A percentile compares a stretch with the other conserved stretches of the same genome.
These are phyloP conservation scores for Sambucus nigra DNA, from an alignment of 129 eudicot genomes.

Conservation along the genomic window DNA sequence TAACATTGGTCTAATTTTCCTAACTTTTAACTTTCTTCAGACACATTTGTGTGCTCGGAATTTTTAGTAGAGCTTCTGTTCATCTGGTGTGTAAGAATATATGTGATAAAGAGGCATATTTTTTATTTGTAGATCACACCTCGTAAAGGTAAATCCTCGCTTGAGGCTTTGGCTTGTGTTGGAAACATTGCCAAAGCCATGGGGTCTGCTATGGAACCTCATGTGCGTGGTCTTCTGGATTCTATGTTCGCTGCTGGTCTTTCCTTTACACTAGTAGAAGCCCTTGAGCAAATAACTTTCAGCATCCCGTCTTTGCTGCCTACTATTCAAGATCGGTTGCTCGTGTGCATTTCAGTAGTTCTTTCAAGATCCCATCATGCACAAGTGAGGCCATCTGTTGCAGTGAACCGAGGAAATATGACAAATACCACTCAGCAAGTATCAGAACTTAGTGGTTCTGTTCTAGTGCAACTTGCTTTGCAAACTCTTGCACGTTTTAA, in stretches of 20 bases:
- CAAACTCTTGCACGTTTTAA: constrained; percentile 90
- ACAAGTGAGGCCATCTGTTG: constrained; percentile 47
- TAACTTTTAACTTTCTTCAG: not conserved
- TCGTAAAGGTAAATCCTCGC: constrained; percentile 90
- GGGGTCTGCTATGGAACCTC: constrained; percentile 85
- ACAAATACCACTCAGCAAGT: constrained; percentile 41
- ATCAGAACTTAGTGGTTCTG: constrained; percentile 71
- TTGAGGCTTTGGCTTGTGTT: constrained; percentile 95
- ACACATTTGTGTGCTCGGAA: constrained; percentile 8
- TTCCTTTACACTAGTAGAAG: constrained; percentile 67
- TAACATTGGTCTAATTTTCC: not conserved
- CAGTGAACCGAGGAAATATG: constrained; percentile 35
- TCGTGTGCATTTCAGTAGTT: constrained; percentile 65
- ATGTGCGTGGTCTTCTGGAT: constrained; percentile 75
- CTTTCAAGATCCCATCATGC: constrained; percentile 60
- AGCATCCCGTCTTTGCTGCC: constrained; percentile 91
- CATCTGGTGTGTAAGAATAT: not conserved
- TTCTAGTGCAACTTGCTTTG: constrained; percentile 87
- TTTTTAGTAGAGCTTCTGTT: constrained; percentile 2
- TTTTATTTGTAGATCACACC: constrained; percentile 73
- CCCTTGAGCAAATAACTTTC: constrained; percentile 71
- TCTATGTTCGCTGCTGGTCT: constrained; percentile 88
- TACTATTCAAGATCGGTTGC: constrained; percentile 76
- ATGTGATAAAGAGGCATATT: constrained; percentile 5
- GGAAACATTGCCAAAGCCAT: constrained; percentile 92